These are phyloP conservation scores for Ascochyta rabiei DNA, from an alignment of 2,329 filamentous ascomycete species.

Conservation along the genomic window DNA sequence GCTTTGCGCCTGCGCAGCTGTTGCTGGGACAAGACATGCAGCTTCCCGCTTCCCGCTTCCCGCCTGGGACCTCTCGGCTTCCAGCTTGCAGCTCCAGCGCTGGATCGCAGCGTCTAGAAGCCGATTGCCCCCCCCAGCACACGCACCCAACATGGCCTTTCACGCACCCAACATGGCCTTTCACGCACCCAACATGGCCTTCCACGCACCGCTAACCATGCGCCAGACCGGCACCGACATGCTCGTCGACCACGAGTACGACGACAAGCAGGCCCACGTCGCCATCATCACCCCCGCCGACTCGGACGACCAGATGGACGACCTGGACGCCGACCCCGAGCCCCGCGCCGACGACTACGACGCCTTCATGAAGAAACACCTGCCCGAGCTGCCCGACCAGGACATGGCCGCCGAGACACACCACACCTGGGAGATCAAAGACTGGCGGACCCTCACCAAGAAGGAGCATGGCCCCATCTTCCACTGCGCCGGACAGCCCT, in stretches of 20 bases:
- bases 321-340: slow-evolving; percentile 60
- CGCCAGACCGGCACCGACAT: slow-evolving; percentile 65
- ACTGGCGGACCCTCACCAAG: slow-evolving; percentile 77
- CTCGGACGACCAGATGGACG: slow-evolving; percentile 61
- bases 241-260: slow-evolving; percentile 67
- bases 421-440: slow-evolving; percentile 85
- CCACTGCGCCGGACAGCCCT: slow-evolving; percentile 83
- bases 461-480: slow-evolving; percentile 90
- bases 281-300: slow-evolving; percentile 67
- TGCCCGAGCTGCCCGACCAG: slow-evolving; percentile 78
- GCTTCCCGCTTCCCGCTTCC: too few relatives aligned
- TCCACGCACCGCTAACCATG: slow-evolving; percentile 4
- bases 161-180: not conserved
- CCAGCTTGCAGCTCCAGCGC: too few relatives aligned
- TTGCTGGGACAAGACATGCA: not conserved
- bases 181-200: not conserved
- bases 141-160: too few relatives aligned
- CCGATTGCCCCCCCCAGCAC: too few relatives aligned
- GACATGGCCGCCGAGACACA: slow-evolving; percentile 77
- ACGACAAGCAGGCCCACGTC: slow-evolving; percentile 66
- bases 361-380: slow-evolving; percentile 80
- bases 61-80: too few relatives aligned
- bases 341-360: slow-evolving; percentile 69
- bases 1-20: slow-evolving; percentile 23
- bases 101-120: too few relatives aligned